A percentile compares a stretch with the other conserved stretches of the same genome.
phyloP scores from a whole-genome alignment of 257 asterid species.

The Ocimum tenuiflorum region DNA sequence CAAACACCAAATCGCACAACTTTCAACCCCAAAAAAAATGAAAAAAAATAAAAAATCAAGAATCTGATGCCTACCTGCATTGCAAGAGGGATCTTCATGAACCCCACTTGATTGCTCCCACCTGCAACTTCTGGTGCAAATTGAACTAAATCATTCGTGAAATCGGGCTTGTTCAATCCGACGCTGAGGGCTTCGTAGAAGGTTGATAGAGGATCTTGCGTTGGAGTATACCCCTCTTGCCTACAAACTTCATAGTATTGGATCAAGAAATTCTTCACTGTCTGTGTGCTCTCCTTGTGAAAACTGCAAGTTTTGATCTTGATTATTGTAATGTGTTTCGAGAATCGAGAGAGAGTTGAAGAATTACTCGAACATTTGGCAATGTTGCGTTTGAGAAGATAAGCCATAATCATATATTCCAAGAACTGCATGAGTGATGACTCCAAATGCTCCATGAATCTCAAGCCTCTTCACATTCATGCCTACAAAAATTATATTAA shows the following conservation, averaged over 20 bases:
- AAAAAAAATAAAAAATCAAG: not conserved
- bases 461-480: slow-evolving; percentile 40
- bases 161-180: slow-evolving; percentile 31
- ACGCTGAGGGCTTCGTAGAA: slow-evolving; percentile 61
- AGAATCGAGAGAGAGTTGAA: no score
- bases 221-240: slow-evolving; percentile 42
- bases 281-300: slow-evolving; percentile 32
- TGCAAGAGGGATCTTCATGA: slow-evolving; percentile 41
- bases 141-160: slow-evolving; percentile 19
- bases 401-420: slow-evolving; percentile 28
- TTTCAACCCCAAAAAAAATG: not conserved
- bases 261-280: slow-evolving; percentile 55
- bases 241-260: slow-evolving; percentile 56
- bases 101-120: slow-evolving; percentile 13
- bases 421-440: slow-evolving; percentile 55
- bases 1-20: not conserved
- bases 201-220: slow-evolving; percentile 51
- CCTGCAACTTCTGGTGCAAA: slow-evolving; percentile 32
- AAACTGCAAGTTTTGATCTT: no score
- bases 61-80: slow-evolving; percentile 36
- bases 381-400: slow-evolving; percentile 27
- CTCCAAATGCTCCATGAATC: slow-evolving; percentile 68
- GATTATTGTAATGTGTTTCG: no score
- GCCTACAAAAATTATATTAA: slow-evolving; percentile 26
- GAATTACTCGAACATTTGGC: slow-evolving; percentile 55